Evolutionary conservation across 2,329 filamentous ascomycete genomes (phyloP), one percentile per base, ranked within the genome.

Genomic region (Colletotrichum spinosum): DNA sequence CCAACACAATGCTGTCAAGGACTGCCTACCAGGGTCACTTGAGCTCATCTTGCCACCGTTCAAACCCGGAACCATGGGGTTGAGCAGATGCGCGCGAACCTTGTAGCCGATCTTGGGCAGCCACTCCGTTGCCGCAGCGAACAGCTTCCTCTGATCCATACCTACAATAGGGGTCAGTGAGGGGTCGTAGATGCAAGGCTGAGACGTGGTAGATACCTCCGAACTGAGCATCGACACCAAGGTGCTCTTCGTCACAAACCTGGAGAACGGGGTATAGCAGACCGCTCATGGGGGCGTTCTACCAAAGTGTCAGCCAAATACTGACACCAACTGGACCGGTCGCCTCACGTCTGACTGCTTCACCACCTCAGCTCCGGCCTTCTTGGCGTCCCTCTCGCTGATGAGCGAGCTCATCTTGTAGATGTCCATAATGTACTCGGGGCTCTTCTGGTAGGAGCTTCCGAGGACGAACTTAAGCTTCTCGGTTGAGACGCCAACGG

Each of bases 361-460:
- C 70, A 99, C 95, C 8, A 98, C 88, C 79, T 98, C 96, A 2
- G 93, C 92, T 44, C 95, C 95, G 0, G 95, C 94, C 79, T 93
- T 96, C 79, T 94, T 93, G 13, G 94, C 93, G 73, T 96, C 90
- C 74, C 94, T 89, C 79, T 94, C 89, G 12, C 90, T 90, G 6
- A 91, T 87, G 57, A 92, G 79, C 4, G 87, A 87, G 50, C 85
- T 86, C 69, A 98, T 77, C 74, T 91, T 89, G 80, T 94, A 95
- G 39, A 97, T 80, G 75, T 98, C 95, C 92, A 97, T 96, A 66
- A 90, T 67, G 80, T 97, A 98, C 46, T 89, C 85, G 33, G 84
- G 75, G 63, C 77, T 85, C 72, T 85, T 87, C 76, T 97, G 94
- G 86, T 97, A 97, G 54, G 86, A 90, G 72, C 90, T 94, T 11